Base-by-base conservation (phyloP, 129 eudicot genomes). In the Gnaphalium uliginosum region DNA sequence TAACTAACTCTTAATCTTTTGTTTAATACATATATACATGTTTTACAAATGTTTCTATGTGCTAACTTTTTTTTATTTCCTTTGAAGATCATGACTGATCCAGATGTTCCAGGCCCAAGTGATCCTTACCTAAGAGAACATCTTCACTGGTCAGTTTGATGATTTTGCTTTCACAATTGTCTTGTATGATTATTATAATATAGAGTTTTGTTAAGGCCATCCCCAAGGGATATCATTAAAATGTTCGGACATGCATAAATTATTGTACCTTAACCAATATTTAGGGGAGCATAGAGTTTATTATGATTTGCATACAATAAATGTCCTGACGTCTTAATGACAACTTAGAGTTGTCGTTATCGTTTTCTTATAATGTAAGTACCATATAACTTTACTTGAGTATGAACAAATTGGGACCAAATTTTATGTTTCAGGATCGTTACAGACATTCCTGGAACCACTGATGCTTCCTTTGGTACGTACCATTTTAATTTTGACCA, bases 381-480 rank as follows among this genome's bases (percentile, higher is more conserved):
- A 32, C 64, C 21, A 63, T 64, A 23, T 18, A 63, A 5, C 32
- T 39, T 23, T 66, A 37, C 23, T 9, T 53, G 35, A 53, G 22
- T 33, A 53, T 27, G 8, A 73, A 41, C 65, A 73, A 73, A 56
- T 73, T 25, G 46, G 53, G 32, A 46, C 65, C 59, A 8, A 35
- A 24, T 73, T 41, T 37, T 73, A 65, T 48, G 25, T 77, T 84
- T 61, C 88, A 93, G 98, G 98, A 86, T 93, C 59, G 89, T 93
- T 23, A 90, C 98, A 18, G 98, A 93, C 68, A 93, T 93, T 79
- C 98, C 98, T 8, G 96, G 98, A 41, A 89, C 98, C 33, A 93
- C 96, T 30, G 98, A 93, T 80, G 86, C 68, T 72, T 90, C 96
- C 58, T 93, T 93, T 67, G 98, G 98, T 89, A 66, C 66, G 82